Base-by-base conservation (phyloP, 139 green algal species). In the Pleodorina starrii region DNA sequence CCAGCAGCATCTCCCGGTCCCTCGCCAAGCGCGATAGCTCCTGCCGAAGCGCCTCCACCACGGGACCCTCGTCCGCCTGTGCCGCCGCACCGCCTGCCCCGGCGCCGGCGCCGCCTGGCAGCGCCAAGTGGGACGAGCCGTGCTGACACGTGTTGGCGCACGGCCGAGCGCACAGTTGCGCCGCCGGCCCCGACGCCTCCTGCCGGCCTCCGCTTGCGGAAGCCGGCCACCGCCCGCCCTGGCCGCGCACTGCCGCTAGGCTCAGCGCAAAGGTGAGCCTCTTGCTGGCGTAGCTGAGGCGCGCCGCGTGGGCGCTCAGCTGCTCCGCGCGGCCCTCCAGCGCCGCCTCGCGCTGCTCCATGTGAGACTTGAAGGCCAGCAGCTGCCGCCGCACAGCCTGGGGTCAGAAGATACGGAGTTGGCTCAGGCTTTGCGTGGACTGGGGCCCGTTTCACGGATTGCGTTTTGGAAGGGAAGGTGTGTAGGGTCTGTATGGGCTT, bases 11-110 rank as follows among this genome's bases (percentile, higher is more conserved):
- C 9, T 88, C 63, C 66, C 82, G 82, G 82, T 88, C 82, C 10
- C 66, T n/a, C 0, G 35, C 82, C 82, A 79, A 27, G 25, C 46
- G 32, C 5, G 44, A 16, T 19, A 88, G 21, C 82, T 88, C 82
- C 82, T 79, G 82, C 7, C 46, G 82, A n/a, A 88, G 82, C 44
- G 79, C 82, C 44, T 23, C 63, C 43, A 88, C 82, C 63, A 88
- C 44, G n/a, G 82, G 32, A 29, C 42, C 38, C 2, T 32, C 60
- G 0, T 59, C 75, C 25, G 40, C 76, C n/a, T 5, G 19, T 5
- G 48, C 48, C 5, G 9, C n/a, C 27, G 5, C 48, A 35, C 29
- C n/a, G 50, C 40, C 21, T 36, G 76, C n/a, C 48, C 16, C 44
- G 23, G 25, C 44, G 17, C 40, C 74, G 27, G 27, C 42, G 74